These are phyloP conservation scores for Aspergillus bridgeri DNA, from an alignment of 495 filamentous ascomycete species.

Conservation along the genomic window DNA sequence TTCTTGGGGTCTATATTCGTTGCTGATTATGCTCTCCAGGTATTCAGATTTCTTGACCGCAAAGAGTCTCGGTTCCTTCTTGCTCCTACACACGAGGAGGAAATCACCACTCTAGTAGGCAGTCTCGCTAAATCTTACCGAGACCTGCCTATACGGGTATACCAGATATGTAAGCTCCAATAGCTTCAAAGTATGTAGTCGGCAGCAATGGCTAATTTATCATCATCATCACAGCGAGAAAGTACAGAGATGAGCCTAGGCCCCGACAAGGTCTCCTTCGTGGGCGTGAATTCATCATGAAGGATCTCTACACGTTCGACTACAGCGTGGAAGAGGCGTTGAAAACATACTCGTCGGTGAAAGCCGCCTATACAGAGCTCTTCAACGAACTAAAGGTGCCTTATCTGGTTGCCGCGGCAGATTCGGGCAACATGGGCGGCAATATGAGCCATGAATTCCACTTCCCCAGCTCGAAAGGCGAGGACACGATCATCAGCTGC, in stretches of 20 bases:
- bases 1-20: slow-evolving; percentile 11
- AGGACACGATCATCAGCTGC: slow-evolving; percentile 81
- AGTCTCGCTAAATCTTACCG: slow-evolving; percentile 78
- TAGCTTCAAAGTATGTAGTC: not conserved
- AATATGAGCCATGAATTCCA: slow-evolving; percentile 93
- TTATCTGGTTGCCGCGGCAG: slow-evolving; percentile 79
- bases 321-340: slow-evolving; percentile 59
- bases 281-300: slow-evolving; percentile 95
- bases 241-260: slow-evolving; percentile 89
- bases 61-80: slow-evolving; percentile 73
- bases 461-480: slow-evolving; percentile 73
- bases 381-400: slow-evolving; percentile 84
- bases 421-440: slow-evolving; percentile 95
- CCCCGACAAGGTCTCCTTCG: slow-evolving; percentile 86
- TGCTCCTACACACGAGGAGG: slow-evolving; percentile 94
- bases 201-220: slow-evolving; percentile 8
- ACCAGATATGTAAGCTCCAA: slow-evolving; percentile 73
- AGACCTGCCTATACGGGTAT: slow-evolving; percentile 79
- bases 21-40: slow-evolving; percentile 40
- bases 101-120: slow-evolving; percentile 80
- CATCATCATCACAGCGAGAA: slow-evolving; percentile 60
- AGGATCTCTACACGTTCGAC: slow-evolving; percentile 98
- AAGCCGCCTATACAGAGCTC: slow-evolving; percentile 63
- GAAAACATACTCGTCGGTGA: slow-evolving; percentile 71
- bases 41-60: slow-evolving; percentile 79